phyloP scores from a whole-genome alignment of 768 basidiomycete species.

The Kwoniella pini region DNA sequence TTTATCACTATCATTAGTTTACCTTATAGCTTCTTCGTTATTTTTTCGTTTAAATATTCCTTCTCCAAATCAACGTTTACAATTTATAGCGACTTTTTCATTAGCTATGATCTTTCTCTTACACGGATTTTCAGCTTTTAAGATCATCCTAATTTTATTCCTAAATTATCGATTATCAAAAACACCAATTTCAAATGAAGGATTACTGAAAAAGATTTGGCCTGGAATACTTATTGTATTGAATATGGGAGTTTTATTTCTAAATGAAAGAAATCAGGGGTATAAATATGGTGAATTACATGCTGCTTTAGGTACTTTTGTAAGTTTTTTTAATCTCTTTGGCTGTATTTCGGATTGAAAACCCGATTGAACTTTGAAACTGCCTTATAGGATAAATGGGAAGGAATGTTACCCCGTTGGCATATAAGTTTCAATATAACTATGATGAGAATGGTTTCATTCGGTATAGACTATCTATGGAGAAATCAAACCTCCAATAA shows the following conservation, averaged over 20 bases:
- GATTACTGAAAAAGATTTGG: conserved; percentile 18
- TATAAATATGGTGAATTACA: conserved; percentile 67
- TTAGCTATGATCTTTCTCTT: conserved; percentile 67
- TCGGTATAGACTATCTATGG: conserved; percentile 93
- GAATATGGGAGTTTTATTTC: conserved; percentile 71
- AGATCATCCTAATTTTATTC: conserved; percentile 71
- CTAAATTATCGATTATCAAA: conserved; percentile 68
- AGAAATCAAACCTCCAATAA: conserved; percentile 56
- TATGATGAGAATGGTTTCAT: conserved; percentile 88
- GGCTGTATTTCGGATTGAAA: background rate
- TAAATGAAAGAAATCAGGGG: conserved; percentile 73
- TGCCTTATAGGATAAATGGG: conserved; percentile 48
- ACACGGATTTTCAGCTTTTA: conserved; percentile 78
- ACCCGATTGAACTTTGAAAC: background rate
- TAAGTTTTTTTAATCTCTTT: conserved; percentile 55
- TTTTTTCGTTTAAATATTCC: conserved; percentile 14
- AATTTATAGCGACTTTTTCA: conserved; percentile 58
- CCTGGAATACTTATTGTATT: conserved; percentile 68
- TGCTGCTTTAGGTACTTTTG: conserved; percentile 63
- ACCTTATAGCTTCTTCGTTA: conserved; percentile 61
- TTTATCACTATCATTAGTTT: conserved; percentile 59
- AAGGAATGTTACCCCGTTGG: conserved; percentile 86
- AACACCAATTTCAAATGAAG: conserved; percentile 46
- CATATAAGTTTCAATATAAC: conserved; percentile 93
- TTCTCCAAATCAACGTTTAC: conserved; percentile 11